Evolutionary conservation across 257 asterid species (phyloP).

Genomic region (Jaltomata sinuosa): DNA sequence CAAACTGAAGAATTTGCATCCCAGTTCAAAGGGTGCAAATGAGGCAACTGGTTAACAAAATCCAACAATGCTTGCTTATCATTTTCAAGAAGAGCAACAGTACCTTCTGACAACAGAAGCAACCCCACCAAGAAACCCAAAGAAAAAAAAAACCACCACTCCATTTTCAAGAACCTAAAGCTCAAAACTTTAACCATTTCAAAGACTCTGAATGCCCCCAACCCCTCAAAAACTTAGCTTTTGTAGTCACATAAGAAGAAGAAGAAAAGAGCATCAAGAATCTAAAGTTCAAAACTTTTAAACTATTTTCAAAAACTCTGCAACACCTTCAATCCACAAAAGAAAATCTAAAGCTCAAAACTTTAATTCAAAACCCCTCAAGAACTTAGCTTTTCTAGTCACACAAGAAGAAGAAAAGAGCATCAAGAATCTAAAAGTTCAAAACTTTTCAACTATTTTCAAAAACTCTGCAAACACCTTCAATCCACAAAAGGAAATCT

Average conservation of each 20-base stretch:
- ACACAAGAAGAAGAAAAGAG: not conserved
- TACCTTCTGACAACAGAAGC: conserved; percentile 13
- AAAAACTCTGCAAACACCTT: not conserved
- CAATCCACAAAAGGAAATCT: not conserved
- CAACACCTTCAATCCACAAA: not conserved
- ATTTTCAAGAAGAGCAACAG: conserved; percentile 29
- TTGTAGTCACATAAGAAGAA: not conserved
- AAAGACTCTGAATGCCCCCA: not conserved
- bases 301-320: not conserved
- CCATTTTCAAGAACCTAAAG: conserved; percentile 32
- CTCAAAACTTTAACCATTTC: not conserved
- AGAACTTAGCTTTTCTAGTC: not conserved
- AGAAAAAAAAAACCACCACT: conserved; percentile 16
- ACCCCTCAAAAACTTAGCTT: not conserved
- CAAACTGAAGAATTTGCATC: conserved; percentile 36
- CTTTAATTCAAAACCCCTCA: not conserved
- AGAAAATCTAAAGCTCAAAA: not conserved
- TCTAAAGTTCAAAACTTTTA: not conserved
- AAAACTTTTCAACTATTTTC: not conserved
- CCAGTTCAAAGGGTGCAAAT: conserved; percentile 57
- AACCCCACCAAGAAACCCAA: conserved; percentile 26
- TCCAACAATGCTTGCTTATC: conserved; percentile 77
- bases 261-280: not conserved
- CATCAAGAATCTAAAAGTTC: not conserved
- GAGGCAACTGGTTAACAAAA: conserved; percentile 43